A percentile compares a stretch with the other conserved stretches of the same genome.
These are phyloP conservation scores for Neobulgaria alba DNA, from an alignment of 2,329 filamentous ascomycete genomes.

Conservation along the genomic window DNA sequence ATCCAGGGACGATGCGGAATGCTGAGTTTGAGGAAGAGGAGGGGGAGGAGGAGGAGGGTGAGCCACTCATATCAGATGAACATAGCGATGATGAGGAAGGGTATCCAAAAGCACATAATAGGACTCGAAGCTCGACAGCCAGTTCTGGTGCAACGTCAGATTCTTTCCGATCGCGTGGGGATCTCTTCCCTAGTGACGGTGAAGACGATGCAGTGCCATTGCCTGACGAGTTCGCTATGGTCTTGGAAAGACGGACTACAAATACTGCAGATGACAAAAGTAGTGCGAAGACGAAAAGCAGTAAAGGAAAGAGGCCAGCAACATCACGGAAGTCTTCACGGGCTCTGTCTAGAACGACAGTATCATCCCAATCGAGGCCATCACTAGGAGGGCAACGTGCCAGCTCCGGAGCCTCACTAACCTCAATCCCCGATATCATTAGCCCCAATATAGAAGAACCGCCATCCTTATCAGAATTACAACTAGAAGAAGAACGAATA, in stretches of 20 bases:
- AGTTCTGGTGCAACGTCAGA: constrained; percentile 76
- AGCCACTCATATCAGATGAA: constrained; percentile 12
- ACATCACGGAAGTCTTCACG: constrained; percentile 42
- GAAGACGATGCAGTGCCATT: constrained; percentile 87
- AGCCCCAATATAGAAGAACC: constrained; percentile 32
- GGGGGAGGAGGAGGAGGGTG: constrained; percentile 1
- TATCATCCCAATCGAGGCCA: constrained; percentile 21
- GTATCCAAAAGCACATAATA: constrained; percentile 27
- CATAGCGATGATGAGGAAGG: constrained; percentile 15
- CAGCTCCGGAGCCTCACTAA: constrained; percentile 24
- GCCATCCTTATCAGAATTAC: constrained; percentile 43
- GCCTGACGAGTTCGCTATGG: constrained; percentile 85
- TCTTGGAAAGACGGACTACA: constrained; percentile 62
- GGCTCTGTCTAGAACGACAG: constrained; percentile 41
- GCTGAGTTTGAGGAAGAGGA: constrained; percentile 23
- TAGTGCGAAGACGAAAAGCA: constrained; percentile 50
- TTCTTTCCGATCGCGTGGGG: constrained; percentile 78
- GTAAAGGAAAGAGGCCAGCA: constrained; percentile 46
- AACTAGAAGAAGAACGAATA: constrained; percentile 41
- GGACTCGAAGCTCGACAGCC: constrained; percentile 68
- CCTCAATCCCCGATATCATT: constrained; percentile 26
- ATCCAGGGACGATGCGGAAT: constrained; percentile 50
- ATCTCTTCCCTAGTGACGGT: constrained; percentile 81
- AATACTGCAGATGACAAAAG: constrained; percentile 57
- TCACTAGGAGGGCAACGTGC: constrained; percentile 12